Conservation (phyloP, 1,284 basidiomycete genomes). For the Grifola frondosa region DNA sequence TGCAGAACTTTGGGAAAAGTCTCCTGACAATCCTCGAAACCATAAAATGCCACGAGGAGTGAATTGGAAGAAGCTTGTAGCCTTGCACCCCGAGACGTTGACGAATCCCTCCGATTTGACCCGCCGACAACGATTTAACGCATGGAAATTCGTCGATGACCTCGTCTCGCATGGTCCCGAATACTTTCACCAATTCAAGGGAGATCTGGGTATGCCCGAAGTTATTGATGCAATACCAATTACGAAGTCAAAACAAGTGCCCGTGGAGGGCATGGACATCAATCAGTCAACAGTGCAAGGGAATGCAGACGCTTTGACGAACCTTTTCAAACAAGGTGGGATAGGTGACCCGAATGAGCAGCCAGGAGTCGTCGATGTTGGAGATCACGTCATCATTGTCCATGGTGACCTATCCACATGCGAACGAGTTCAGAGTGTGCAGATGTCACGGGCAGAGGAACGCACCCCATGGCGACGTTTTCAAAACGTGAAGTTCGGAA, state of each 20-base stretch:
- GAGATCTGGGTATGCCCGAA: constrained; percentile 13
- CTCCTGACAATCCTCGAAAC: background rate
- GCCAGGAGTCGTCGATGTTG: constrained; percentile 4
- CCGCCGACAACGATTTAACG: background rate
- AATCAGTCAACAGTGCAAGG: constrained; percentile 21
- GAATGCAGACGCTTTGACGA: constrained; percentile 23
- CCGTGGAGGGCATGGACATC: constrained; percentile 25
- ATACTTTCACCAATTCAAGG: constrained; percentile 6
- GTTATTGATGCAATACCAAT: constrained; percentile 27
- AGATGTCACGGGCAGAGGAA: constrained; percentile 14
- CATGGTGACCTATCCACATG: constrained; percentile 30
- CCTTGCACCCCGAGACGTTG: background rate
- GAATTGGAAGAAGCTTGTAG: background rate
- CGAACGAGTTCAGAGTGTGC: constrained; percentile 15
- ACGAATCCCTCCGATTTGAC: background rate
- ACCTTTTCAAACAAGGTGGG: constrained; percentile 25
- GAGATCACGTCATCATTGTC: constrained; percentile 22
- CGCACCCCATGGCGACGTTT: constrained; percentile 16
- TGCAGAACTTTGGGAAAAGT: constrained; percentile 27
- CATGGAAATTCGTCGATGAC: constrained; percentile 11
- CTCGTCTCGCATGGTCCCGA: constrained; percentile 11
- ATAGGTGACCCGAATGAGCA: constrained; percentile 22
- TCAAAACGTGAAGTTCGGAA: constrained; percentile 30
- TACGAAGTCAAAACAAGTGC: constrained; percentile 25
- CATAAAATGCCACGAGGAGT: background rate